These are phyloP conservation scores for Linum trigynum DNA, from an alignment of 345 rosid species.

Conservation along the genomic window DNA sequence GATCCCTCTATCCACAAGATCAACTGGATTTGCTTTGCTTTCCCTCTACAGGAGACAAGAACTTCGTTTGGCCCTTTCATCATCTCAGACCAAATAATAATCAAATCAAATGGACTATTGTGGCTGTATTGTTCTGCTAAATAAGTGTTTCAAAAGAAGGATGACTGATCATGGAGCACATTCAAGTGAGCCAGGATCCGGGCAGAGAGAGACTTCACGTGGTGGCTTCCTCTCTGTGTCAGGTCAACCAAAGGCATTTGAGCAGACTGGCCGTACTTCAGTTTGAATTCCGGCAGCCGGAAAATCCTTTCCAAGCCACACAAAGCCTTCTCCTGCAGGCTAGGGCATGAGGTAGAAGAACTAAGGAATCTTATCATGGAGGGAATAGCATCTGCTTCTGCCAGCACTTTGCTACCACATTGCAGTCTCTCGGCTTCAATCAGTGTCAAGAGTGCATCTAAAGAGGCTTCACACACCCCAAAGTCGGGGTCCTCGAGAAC, in stretches of 20 bases:
- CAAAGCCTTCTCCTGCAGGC: constrained; percentile 49
- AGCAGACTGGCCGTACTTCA: constrained; percentile 45
- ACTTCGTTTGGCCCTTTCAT: too few species aligned
- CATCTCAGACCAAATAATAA: too few species aligned
- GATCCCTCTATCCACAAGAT: too few species aligned
- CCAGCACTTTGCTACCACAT: constrained; percentile 50
- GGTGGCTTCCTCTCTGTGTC: constrained; percentile 50
- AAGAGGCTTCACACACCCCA: constrained; percentile 42
- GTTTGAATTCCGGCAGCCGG: constrained; percentile 46
- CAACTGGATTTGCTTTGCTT: too few species aligned
- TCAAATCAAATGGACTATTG: too few species aligned
- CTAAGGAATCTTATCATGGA: constrained; percentile 38
- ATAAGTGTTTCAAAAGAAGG: constrained; percentile 34
- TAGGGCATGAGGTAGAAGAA: constrained; percentile 34
- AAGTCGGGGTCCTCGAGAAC: constrained; percentile 41
- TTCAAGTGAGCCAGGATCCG: constrained; percentile 56
- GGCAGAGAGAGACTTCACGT: constrained; percentile 55
- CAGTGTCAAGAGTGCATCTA: constrained; percentile 53
- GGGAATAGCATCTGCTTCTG: constrained; percentile 40
- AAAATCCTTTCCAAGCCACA: constrained; percentile 51
- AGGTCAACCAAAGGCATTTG: constrained; percentile 56
- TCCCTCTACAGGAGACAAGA: too few species aligned
- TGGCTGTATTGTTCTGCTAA: too few species aligned
- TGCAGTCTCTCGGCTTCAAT: constrained; percentile 44
- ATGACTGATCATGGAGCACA: constrained; percentile 57